These are phyloP conservation scores for Colletotrichum neosansevieriae DNA, from an alignment of 2,329 filamentous ascomycete species.

Conservation along the genomic window DNA sequence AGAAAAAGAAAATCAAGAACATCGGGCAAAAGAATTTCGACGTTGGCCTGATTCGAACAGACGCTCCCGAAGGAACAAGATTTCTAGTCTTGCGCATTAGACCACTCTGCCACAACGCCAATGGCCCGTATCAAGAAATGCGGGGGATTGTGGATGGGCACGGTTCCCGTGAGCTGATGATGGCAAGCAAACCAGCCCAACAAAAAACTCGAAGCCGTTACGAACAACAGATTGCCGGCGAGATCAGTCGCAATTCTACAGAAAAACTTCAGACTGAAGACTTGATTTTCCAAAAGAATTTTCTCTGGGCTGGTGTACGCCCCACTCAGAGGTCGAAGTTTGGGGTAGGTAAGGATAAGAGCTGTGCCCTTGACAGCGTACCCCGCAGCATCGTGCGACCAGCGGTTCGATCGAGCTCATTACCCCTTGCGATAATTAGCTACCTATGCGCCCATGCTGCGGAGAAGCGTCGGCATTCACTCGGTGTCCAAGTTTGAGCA, in stretches of 20 bases:
- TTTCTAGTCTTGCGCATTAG: conserved; percentile 35
- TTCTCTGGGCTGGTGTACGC: too few relatives aligned
- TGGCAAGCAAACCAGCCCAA: too few relatives aligned
- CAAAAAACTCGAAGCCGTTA: too few relatives aligned
- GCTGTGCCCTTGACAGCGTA: conserved; percentile 17
- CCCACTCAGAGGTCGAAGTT: conserved; percentile 5
- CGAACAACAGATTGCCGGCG: too few relatives aligned
- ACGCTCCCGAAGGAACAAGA: conserved; percentile 34
- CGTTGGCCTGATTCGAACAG: conserved; percentile 33
- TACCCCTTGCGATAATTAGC: conserved; percentile 21
- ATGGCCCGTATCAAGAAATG: too few relatives aligned
- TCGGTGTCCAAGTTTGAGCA: conserved; percentile 12
- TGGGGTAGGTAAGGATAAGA: not conserved
- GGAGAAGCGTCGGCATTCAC: conserved; percentile 36
- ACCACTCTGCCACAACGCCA: conserved; percentile 32
- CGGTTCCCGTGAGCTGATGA: too few relatives aligned
- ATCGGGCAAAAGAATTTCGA: not conserved
- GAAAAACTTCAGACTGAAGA: too few relatives aligned
- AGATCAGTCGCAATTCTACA: too few relatives aligned
- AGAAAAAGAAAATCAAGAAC: too few relatives aligned
- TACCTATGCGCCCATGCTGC: conserved; percentile 2
- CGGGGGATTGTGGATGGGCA: too few relatives aligned
- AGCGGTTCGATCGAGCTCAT: conserved; percentile 15
- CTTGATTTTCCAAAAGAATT: too few relatives aligned
- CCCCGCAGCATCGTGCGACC: conserved; percentile 30